phyloP scores from a whole-genome alignment of 768 basidiomycete species.

The Mycena haematopus region DNA sequence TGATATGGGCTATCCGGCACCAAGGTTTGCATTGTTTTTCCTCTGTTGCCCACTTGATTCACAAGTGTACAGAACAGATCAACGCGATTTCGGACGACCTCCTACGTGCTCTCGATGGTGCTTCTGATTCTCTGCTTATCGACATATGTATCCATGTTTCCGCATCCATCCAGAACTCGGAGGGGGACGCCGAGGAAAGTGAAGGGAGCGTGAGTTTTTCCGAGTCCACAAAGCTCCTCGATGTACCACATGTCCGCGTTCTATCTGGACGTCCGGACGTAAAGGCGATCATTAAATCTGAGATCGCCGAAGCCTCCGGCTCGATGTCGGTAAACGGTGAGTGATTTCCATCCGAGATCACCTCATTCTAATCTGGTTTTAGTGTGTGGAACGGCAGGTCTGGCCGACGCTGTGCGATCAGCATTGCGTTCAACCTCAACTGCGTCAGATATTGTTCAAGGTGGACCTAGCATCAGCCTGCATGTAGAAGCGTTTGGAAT shows the following conservation, averaged over 20 bases:
- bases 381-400: constrained; percentile 50
- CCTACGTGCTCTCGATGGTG: constrained; percentile 19
- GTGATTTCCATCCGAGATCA: constrained; percentile 7
- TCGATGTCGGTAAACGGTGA: constrained; percentile 50
- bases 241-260: constrained; percentile 34
- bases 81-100: constrained; percentile 39
- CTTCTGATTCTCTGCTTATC: constrained; percentile 39
- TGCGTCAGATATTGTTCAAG: constrained; percentile 37
- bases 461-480: constrained; percentile 43
- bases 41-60: not conserved
- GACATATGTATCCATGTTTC: constrained; percentile 41
- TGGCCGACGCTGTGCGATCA: constrained; percentile 42
- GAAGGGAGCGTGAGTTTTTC: constrained; percentile 15
- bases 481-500: constrained; percentile 45
- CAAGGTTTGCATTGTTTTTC: constrained; percentile 33
- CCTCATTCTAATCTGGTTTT: not conserved
- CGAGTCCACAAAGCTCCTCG: constrained; percentile 27
- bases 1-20: constrained; percentile 51
- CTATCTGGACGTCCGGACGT: constrained; percentile 43
- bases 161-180: constrained; percentile 2
- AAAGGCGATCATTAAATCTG: constrained; percentile 36
- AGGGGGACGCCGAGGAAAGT: constrained; percentile 12
- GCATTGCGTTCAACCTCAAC: constrained; percentile 42
- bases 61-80: constrained; percentile 33
- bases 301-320: constrained; percentile 37